phyloP scores from a whole-genome alignment of 176 grass and related monocot species.

The Raddia guianensis region DNA sequence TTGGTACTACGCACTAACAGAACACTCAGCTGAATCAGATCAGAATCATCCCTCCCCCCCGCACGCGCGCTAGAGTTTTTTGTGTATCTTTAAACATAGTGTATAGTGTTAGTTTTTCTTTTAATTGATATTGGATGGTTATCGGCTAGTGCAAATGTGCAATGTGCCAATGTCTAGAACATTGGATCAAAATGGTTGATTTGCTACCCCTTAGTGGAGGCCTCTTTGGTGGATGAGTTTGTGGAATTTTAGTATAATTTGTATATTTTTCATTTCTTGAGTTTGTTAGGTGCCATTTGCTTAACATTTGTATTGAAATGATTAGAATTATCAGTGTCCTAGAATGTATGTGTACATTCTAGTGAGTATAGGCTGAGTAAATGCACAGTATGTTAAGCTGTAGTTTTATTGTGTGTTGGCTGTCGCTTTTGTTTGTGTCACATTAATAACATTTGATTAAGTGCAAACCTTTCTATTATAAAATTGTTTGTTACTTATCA shows the following conservation, averaged over 20 bases:
- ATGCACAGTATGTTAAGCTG: not conserved
- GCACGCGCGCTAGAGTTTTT: not conserved
- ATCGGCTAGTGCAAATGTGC: not conserved
- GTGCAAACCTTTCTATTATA: not conserved
- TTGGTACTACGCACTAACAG: not conserved
- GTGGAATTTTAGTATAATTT: not conserved
- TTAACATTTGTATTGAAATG: not conserved
- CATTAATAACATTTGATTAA: constrained; percentile 1
- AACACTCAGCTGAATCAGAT: not conserved
- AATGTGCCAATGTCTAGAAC: not conserved
- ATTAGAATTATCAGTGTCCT: constrained; percentile 14
- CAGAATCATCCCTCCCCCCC: too few relatives aligned
- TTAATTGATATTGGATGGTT: constrained; percentile 4
- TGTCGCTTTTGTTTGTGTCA: not conserved
- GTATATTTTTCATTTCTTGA: constrained; percentile 1
- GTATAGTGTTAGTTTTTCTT: not conserved
- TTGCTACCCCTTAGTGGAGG: not conserved
- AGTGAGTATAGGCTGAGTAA: constrained; percentile 5
- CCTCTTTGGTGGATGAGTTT: not conserved
- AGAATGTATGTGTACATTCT: constrained; percentile 12
- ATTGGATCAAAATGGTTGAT: constrained; percentile 10
- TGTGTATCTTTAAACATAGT: constrained; percentile 1
- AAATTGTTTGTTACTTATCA: not conserved
- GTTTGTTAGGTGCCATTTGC: not conserved
- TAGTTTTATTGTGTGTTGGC: not conserved